A percentile compares a stretch with the other conserved stretches of the same genome.
Conservation (phyloP, 2,329 filamentous ascomycete genomes). For the Penicillium expansum region DNA sequence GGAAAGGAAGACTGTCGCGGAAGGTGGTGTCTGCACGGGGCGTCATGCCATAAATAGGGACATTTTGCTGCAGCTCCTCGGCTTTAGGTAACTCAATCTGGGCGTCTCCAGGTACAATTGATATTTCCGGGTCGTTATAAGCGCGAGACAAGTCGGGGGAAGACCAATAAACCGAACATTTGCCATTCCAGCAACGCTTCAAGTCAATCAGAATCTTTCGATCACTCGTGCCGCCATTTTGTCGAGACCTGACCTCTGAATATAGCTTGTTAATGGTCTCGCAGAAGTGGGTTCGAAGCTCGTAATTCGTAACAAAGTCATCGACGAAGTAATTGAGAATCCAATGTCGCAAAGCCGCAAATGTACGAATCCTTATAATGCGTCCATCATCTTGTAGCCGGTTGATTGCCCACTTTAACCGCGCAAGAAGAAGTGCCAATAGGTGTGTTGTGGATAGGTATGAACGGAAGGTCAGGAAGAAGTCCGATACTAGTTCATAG, state of each 20-base stretch:
- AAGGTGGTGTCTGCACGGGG: slow-evolving; percentile 11
- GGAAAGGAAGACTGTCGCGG: slow-evolving; percentile 18
- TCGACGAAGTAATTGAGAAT: slow-evolving; percentile 97
- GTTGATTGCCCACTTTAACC: slow-evolving; percentile 81
- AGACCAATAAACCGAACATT: slow-evolving; percentile 89
- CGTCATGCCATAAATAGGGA: background rate
- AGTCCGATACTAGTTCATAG: slow-evolving; percentile 95
- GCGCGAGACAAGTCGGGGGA: slow-evolving; percentile 61
- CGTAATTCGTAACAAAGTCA: slow-evolving; percentile 78
- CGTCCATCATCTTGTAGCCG: slow-evolving; percentile 79
- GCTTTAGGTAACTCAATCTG: slow-evolving; percentile 53
- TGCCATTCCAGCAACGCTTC: slow-evolving; percentile 95
- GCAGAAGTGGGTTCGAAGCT: slow-evolving; percentile 75
- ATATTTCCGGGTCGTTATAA: slow-evolving; percentile 59
- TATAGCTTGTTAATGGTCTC: slow-evolving; percentile 68
- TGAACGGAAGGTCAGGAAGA: slow-evolving; percentile 90
- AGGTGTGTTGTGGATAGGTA: slow-evolving; percentile 78
- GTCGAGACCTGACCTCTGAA: slow-evolving; percentile 50
- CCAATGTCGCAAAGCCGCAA: slow-evolving; percentile 95
- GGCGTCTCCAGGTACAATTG: slow-evolving; percentile 74
- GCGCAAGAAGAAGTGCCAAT: slow-evolving; percentile 77
- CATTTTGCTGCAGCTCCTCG: slow-evolving; percentile 15
- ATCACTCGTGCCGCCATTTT: slow-evolving; percentile 58
- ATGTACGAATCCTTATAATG: slow-evolving; percentile 92
- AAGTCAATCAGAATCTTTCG: slow-evolving; percentile 89